Conservation (phyloP, 306 rosid genomes). For the Acacia acuminata region DNA sequence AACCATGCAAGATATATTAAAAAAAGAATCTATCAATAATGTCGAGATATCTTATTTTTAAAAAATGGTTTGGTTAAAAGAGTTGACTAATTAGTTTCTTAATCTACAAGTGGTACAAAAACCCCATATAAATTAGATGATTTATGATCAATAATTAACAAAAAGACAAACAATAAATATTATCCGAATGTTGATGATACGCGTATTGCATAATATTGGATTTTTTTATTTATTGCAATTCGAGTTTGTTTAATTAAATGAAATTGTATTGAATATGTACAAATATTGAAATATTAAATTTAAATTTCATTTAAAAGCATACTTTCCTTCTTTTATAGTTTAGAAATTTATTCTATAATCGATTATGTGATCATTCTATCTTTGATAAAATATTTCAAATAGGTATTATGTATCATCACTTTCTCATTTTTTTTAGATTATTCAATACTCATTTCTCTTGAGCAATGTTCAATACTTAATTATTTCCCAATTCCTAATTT, state of each 20-base stretch:
- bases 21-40: too few species aligned
- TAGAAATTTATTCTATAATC: not conserved
- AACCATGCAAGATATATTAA: not conserved
- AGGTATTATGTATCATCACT: not conserved
- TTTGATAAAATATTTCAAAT: not conserved
- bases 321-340: not conserved
- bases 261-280: not conserved
- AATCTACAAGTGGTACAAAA: not conserved
- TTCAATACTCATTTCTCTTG: not conserved
- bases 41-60: too few species aligned
- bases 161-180: not conserved
- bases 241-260: not conserved
- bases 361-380: not conserved
- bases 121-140: not conserved
- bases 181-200: not conserved
- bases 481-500: not conserved
- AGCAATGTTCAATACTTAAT: not conserved
- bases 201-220: not conserved
- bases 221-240: not conserved
- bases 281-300: not conserved
- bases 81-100: not conserved
- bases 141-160: not conserved
- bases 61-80: not conserved
- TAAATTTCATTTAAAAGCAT: not conserved
- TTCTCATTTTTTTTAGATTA: not conserved